These are phyloP conservation scores for Capronia americana DNA, from an alignment of 2,329 filamentous ascomycete species.

Conservation along the genomic window DNA sequence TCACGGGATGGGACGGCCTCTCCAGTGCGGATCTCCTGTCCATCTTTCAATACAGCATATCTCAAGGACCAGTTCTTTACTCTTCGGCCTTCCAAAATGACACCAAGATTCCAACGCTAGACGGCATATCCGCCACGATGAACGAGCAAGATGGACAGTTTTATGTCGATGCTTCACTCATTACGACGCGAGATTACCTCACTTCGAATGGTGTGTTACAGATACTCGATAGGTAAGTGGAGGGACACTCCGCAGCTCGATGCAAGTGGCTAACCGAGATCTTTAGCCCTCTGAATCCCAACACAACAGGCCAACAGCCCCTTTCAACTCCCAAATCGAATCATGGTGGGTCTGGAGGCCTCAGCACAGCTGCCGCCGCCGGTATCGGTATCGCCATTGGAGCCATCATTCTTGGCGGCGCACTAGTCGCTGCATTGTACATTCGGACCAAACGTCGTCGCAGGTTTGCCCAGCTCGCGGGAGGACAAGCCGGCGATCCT, in stretches of 20 bases:
- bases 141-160: conserved; percentile 50
- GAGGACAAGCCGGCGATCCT: conserved; percentile 21
- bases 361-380: conserved; percentile 33
- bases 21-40: conserved; percentile 55
- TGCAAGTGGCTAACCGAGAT: neutral
- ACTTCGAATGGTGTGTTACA: conserved; percentile 64
- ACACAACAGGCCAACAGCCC: conserved; percentile 27
- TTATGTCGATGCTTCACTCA: conserved; percentile 61
- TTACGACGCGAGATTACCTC: conserved; percentile 58
- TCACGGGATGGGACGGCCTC: conserved; percentile 58
- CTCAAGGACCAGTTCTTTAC: conserved; percentile 63
- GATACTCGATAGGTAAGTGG: conserved; percentile 62
- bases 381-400: conserved; percentile 37
- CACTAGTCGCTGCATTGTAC: conserved; percentile 29
- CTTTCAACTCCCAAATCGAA: conserved; percentile 2
- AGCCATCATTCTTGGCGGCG: conserved; percentile 30
- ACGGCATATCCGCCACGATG: conserved; percentile 56
- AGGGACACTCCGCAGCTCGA: neutral
- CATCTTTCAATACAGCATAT: conserved; percentile 70
- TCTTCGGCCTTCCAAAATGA: conserved; percentile 54
- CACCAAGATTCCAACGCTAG: conserved; percentile 47
- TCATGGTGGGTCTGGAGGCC: conserved; percentile 20
- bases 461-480: conserved; percentile 2
- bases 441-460: conserved; percentile 30
- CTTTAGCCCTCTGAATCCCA: conserved; percentile 30